Percentiles rank a stretch among this genome's conserved stretches.
Conservation (phyloP, 352 stramenopile species). For the Phytophthora rubi region DNA sequence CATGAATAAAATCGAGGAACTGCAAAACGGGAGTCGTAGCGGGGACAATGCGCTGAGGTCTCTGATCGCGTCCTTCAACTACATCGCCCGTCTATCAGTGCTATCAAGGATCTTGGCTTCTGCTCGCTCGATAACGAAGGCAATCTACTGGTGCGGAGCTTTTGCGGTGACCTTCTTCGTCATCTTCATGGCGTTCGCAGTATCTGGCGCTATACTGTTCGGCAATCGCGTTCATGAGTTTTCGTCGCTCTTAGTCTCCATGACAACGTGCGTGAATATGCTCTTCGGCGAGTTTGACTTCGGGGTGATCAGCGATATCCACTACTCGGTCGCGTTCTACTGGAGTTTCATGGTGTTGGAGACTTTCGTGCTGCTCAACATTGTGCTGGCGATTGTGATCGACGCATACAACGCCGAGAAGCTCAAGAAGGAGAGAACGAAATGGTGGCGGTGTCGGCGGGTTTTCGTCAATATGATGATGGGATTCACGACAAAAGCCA, state of each 20-base stretch:
- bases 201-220: not conserved
- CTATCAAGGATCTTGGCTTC: constrained; percentile 40
- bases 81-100: constrained; percentile 34
- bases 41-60: constrained; percentile 5
- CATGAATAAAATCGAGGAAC: constrained; percentile 40
- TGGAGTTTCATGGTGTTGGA: constrained; percentile 67
- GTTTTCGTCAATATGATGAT: constrained; percentile 13
- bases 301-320: constrained; percentile 21
- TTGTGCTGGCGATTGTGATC: constrained; percentile 72
- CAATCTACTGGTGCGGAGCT: not conserved
- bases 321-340: constrained; percentile 63
- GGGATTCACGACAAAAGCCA: constrained; percentile 2
- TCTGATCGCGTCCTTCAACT: constrained; percentile 26
- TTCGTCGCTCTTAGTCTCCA: not conserved
- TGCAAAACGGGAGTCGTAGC: constrained; percentile 23
- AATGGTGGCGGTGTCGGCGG: constrained; percentile 21
- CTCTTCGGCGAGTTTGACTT: constrained; percentile 68
- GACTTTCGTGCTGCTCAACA: constrained; percentile 67
- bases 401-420: constrained; percentile 54
- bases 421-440: constrained; percentile 32
- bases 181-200: constrained; percentile 3
- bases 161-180: constrained; percentile 1
- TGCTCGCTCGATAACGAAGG: not conserved
- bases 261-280: constrained; percentile 39
- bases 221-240: constrained; percentile 6